These are phyloP conservation scores for Cyphellophora europaea DNA, from an alignment of 2,329 filamentous ascomycete genomes.

Conservation along the genomic window DNA sequence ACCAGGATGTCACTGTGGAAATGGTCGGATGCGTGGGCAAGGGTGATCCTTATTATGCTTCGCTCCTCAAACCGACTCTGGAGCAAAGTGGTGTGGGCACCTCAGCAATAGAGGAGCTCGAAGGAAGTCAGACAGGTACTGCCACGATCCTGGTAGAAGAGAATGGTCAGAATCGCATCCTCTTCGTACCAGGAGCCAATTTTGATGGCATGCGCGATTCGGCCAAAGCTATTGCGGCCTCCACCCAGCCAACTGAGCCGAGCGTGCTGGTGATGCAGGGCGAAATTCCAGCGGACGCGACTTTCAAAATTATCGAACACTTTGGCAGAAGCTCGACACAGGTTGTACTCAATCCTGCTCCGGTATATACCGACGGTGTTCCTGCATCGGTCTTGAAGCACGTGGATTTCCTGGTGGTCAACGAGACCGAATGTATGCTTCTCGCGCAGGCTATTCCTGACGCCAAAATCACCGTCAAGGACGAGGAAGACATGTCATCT, in stretches of 20 bases:
- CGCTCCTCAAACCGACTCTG: constrained; percentile 50
- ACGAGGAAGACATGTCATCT: constrained; percentile 15
- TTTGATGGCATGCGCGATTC: constrained; percentile 33
- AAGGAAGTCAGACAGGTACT: constrained; percentile 52
- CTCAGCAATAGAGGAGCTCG: constrained; percentile 38
- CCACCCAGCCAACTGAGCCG: constrained; percentile 35
- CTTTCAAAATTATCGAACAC: constrained; percentile 48
- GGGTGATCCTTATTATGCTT: constrained; percentile 52
- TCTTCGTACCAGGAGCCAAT: constrained; percentile 66
- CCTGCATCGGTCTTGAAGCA: constrained; percentile 57
- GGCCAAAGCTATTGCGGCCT: constrained; percentile 27
- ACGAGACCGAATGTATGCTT: constrained; percentile 79
- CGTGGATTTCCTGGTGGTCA: constrained; percentile 73
- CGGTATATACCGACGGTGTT: constrained; percentile 64
- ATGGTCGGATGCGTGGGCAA: constrained; percentile 67
- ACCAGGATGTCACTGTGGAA: constrained; percentile 40
- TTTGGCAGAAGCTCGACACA: constrained; percentile 40
- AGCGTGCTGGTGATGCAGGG: constrained; percentile 66
- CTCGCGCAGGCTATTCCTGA: constrained; percentile 44
- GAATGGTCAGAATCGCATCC: constrained; percentile 65
- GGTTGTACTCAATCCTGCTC: constrained; percentile 80
- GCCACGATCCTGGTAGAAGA: constrained; percentile 70
- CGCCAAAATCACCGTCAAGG: constrained; percentile 10
- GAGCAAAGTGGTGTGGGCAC: constrained; percentile 54
- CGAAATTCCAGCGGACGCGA: constrained; percentile 62